A percentile compares a stretch with the other conserved stretches of the same genome.
Evolutionary conservation across 2,329 filamentous ascomycete species (phyloP).

Genomic region (Cytospora leucostoma): DNA sequence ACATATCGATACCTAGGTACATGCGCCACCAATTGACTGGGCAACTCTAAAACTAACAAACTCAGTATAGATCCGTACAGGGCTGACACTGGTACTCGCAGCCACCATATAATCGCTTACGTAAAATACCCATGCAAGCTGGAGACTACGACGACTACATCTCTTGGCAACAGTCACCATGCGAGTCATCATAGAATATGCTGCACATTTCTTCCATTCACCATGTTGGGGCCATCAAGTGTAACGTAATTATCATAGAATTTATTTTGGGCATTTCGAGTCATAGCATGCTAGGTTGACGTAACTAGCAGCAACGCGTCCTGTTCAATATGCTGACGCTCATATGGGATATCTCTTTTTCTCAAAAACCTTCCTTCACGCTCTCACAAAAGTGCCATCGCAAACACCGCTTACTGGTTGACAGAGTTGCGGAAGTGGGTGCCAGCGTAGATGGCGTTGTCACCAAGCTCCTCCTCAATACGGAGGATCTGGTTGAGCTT

Average conservation of each 20-base stretch:
- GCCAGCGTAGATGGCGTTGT: conserved; percentile 88
- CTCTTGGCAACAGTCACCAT: background rate
- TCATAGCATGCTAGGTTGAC: conserved; percentile 20
- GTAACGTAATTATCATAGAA: conserved; percentile 18
- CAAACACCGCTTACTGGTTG: conserved; percentile 68
- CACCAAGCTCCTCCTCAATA: conserved; percentile 98
- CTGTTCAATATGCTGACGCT: conserved; percentile 18
- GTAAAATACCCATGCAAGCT: background rate
- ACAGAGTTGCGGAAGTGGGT: conserved; percentile 88
- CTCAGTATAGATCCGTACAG: too few relatives aligned
- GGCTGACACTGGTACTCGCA: too few relatives aligned
- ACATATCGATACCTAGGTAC: background rate
- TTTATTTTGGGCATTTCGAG: conserved; percentile 24
- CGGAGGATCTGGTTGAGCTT: conserved; percentile 99
- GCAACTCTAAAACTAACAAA: background rate
- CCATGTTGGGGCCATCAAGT: background rate
- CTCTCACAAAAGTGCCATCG: background rate
- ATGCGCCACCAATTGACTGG: background rate
- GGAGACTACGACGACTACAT: background rate
- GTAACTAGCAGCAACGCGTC: conserved; percentile 21
- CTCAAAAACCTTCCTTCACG: conserved; percentile 13
- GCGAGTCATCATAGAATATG: background rate
- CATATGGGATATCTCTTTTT: conserved; percentile 14
- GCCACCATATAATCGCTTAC: background rate
- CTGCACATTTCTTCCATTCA: background rate